Evolutionary conservation across 2,329 filamentous ascomycete genomes (phyloP).

Genomic region (Sporothrix luriei): DNA sequence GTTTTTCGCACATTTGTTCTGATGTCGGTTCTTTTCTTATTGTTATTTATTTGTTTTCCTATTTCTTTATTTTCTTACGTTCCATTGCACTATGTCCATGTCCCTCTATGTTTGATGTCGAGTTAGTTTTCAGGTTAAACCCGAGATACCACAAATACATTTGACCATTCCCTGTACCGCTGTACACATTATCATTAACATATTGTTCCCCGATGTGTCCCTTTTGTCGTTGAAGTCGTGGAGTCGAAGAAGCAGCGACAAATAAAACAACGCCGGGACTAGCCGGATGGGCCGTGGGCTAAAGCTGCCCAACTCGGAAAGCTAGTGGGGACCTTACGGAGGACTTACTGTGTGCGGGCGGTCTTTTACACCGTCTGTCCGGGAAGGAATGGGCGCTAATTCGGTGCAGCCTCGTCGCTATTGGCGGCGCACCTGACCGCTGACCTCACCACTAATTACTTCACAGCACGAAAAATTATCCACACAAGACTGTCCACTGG

Average conservation of each 20-base stretch:
- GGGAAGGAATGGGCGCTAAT: not conserved
- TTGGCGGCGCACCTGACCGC: constrained; percentile 16
- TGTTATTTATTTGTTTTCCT: too few species aligned
- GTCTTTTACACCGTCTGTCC: constrained; percentile 1
- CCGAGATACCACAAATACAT: not conserved
- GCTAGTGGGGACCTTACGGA: not conserved
- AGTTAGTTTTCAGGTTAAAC: too few species aligned
- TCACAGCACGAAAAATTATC: constrained; percentile 3
- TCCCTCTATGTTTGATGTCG: too few species aligned
- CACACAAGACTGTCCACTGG: not conserved
- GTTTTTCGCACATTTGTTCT: not conserved
- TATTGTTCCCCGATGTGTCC: not conserved
- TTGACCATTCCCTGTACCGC: not conserved
- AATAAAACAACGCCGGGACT: constrained; percentile 19
- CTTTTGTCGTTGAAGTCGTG: not conserved
- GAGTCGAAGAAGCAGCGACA: not conserved
- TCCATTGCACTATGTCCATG: too few species aligned
- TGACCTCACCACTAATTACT: not conserved
- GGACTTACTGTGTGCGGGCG: not conserved
- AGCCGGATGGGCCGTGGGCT: constrained; percentile 26
- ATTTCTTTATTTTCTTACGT: not conserved
- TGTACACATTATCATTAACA: not conserved
- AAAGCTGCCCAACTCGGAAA: not conserved
- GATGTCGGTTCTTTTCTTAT: not conserved
- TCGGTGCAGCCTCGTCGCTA: not conserved